Evolutionary conservation across 768 basidiomycete species (phyloP).

Genomic region (Antrodiella citrinella): DNA sequence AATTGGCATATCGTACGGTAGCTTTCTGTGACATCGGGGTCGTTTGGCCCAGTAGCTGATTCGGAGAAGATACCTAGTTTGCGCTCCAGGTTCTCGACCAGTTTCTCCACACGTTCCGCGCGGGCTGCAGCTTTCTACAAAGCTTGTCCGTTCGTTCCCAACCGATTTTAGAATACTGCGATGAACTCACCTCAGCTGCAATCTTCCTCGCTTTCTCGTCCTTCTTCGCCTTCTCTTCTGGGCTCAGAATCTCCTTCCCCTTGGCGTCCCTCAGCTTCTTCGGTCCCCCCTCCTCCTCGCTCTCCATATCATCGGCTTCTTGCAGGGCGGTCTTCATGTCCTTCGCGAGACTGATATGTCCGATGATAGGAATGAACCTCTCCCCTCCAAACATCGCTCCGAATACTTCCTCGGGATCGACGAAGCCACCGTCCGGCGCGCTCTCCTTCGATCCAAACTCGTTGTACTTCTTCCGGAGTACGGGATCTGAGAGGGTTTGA

Average conservation of each 20-base stretch:
- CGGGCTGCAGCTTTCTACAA: constrained; percentile 72
- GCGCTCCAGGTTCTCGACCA: constrained; percentile 70
- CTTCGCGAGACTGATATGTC: constrained; percentile 76
- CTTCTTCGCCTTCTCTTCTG: constrained; percentile 33
- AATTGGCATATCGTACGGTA: constrained; percentile 73
- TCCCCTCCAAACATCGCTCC: constrained; percentile 88
- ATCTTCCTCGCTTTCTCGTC: constrained; percentile 67
- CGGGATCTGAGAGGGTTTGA: constrained; percentile 75
- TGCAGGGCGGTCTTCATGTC: constrained; percentile 93
- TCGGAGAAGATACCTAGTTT: constrained; percentile 87
- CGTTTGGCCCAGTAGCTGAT: constrained; percentile 62
- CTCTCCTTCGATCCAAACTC: constrained; percentile 84
- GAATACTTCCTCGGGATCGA: constrained; percentile 69
- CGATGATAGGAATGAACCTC: constrained; percentile 79
- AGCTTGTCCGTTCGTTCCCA: constrained; percentile 8
- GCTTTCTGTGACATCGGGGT: constrained; percentile 59
- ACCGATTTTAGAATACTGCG: constrained; percentile 3
- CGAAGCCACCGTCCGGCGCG: constrained; percentile 74
- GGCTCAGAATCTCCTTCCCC: constrained; percentile 31
- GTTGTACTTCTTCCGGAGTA: constrained; percentile 78
- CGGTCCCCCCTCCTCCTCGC: constrained; percentile 28
- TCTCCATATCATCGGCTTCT: constrained; percentile 70
- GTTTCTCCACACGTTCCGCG: constrained; percentile 64
- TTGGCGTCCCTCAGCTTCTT: constrained; percentile 43
- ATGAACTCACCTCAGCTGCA: constrained; percentile 57